Evolutionary conservation across 306 rosid species (phyloP), one percentile per base, ranked within the genome.

Genomic region (Fragaria iinumae): DNA sequence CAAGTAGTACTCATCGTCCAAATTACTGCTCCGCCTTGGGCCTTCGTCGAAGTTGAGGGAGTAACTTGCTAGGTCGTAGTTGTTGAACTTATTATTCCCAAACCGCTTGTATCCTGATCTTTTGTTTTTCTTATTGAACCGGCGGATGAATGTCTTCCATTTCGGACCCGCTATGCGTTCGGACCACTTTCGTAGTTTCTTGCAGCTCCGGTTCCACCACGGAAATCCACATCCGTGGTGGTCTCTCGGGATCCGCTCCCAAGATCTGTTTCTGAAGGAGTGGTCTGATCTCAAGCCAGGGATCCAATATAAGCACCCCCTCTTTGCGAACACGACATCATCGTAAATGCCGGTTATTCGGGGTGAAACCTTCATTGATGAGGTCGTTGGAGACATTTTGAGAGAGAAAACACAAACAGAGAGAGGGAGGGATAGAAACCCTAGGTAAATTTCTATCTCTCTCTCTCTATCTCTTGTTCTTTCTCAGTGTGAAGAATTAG

Each of bases 121-220:
- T 25, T 10, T 13, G 2, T 80, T 80, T 23, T 45, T 65, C 63
- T 41, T 83, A 8, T 81, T 83, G 78, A 93, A 87, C 11, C 89
- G 86, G 32, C 93, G 90, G 34, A 93, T 80, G 77, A 93, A 87
- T 14, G 91, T 91, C 80, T 87, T 93, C 98, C 94, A 93, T 69
- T 80, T 88, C 1, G 91, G 97, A 1, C 97, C 91, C 8, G 90
- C 95, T 2, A 88, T 77, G 18, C 88, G 53, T 84, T 91, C 91
- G 8, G 97, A 91, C 90, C 89, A 89, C 14, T 83, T 87, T 0
- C 89, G 84, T n/a, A 89, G 18, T 77, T 44, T 86, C 78, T 13
- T 93, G 88, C 89, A 86, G 0, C 97, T 82, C 0, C 83, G 79
- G 12, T 0, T 34, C 91, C 90, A 88, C 91, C 96, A 89, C 21